A percentile compares a stretch with the other conserved stretches of the same genome.
Conservation (phyloP, 1,284 basidiomycete species). For the Ustilago hordei region DNA sequence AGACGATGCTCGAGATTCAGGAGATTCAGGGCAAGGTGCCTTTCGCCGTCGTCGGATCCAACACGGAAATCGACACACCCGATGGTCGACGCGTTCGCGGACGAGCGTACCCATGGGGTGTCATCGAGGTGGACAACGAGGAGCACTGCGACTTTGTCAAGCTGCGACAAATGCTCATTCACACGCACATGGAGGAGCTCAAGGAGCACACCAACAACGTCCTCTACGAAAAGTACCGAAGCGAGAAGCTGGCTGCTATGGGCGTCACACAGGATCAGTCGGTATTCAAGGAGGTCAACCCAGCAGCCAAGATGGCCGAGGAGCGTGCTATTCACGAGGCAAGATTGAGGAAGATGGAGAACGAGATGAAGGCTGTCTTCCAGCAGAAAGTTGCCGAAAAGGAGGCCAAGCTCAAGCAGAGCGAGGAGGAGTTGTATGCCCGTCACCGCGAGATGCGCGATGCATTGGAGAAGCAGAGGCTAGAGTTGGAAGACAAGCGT, state of each 20-base stretch:
- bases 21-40: constrained; percentile 68
- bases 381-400: constrained; percentile 69
- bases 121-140: constrained; percentile 69
- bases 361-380: constrained; percentile 70
- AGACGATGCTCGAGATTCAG: constrained; percentile 66
- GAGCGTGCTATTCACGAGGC: constrained; percentile 69
- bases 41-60: constrained; percentile 67
- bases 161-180: constrained; percentile 69
- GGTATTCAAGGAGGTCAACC: constrained; percentile 67
- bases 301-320: constrained; percentile 67
- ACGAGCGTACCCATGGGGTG: constrained; percentile 68
- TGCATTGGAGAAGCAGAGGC: constrained; percentile 89
- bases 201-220: constrained; percentile 67
- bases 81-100: constrained; percentile 67
- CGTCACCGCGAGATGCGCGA: constrained; percentile 69
- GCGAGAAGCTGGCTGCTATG: constrained; percentile 64
- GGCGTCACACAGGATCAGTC: constrained; percentile 68
- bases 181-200: constrained; percentile 69
- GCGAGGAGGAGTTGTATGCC: constrained; percentile 69
- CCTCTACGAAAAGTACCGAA: constrained; percentile 67
- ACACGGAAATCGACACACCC: constrained; percentile 65
- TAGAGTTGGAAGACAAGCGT: constrained; percentile 97
- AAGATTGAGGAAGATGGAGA: constrained; percentile 69
- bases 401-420: constrained; percentile 69
- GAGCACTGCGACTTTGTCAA: constrained; percentile 69